phyloP scores from a whole-genome alignment of 257 asterid species.

The Petrea volubilis region DNA sequence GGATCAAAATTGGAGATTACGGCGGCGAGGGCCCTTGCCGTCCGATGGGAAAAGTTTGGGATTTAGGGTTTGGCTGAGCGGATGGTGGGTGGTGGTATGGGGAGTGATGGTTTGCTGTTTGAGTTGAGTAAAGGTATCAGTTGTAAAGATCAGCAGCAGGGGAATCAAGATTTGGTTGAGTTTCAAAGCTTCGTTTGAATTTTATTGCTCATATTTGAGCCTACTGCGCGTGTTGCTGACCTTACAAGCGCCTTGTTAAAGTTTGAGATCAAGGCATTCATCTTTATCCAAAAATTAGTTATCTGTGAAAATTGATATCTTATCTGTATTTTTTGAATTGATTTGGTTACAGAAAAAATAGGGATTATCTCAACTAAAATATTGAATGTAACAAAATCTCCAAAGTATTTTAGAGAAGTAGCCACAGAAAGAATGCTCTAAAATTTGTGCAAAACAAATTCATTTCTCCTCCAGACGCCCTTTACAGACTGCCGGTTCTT shows the following conservation, averaged over 20 bases:
- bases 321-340: not conserved
- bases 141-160: constrained; percentile 23
- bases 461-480: too few species aligned
- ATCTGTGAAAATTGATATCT: constrained; percentile 23
- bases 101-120: constrained; percentile 46
- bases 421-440: too few species aligned
- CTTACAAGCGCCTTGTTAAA: constrained; percentile 37
- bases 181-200: constrained; percentile 48
- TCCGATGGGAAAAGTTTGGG: constrained; percentile 11
- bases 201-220: too few species aligned
- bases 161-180: constrained; percentile 32
- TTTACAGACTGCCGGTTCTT: too few species aligned
- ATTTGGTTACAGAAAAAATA: not conserved
- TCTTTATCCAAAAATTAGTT: constrained; percentile 25
- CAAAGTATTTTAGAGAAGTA: too few species aligned
- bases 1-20: constrained; percentile 44
- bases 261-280: too few species aligned
- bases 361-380: too few species aligned
- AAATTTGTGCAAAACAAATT: too few species aligned
- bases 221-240: constrained; percentile 44
- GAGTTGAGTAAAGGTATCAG: constrained; percentile 51
- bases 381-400: too few species aligned
- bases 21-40: constrained; percentile 39
- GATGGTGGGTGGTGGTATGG: constrained; percentile 38
- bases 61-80: constrained; percentile 50